Percentiles rank a stretch among this genome's conserved stretches.
Evolutionary conservation across 352 stramenopile species (phyloP).

Genomic region (Globisporangium polare): DNA sequence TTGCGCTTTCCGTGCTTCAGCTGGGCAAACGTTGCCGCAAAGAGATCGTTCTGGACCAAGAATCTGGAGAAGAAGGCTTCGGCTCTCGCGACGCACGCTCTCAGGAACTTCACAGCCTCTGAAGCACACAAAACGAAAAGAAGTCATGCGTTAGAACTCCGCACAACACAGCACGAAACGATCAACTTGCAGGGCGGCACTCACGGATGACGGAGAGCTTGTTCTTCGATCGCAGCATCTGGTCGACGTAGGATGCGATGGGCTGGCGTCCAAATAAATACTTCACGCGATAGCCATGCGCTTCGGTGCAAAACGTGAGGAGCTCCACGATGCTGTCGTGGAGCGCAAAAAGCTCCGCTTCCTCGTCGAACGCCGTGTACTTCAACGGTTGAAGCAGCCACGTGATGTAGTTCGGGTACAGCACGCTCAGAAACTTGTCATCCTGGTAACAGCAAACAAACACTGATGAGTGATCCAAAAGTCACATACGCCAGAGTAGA

Average conservation of each 20-base stretch:
- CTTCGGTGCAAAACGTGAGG: conserved; percentile 82
- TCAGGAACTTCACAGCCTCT: conserved; percentile 81
- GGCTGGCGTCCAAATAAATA: conserved; percentile 82
- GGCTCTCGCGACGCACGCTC: conserved; percentile 60
- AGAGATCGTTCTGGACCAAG: conserved; percentile 73
- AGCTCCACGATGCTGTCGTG: conserved; percentile 84
- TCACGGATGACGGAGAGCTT: conserved; percentile 83
- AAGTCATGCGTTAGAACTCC: not conserved
- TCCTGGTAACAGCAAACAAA: conserved; percentile 31
- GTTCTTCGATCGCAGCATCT: conserved; percentile 79
- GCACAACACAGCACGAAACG: not conserved
- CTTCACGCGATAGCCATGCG: conserved; percentile 83
- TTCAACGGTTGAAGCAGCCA: conserved; percentile 83
- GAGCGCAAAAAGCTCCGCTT: conserved; percentile 58
- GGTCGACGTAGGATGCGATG: conserved; percentile 63
- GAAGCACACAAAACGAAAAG: not conserved
- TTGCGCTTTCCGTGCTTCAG: conserved; percentile 50
- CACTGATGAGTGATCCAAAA: not conserved
- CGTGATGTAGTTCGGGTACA: conserved; percentile 87
- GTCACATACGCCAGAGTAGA: not conserved
- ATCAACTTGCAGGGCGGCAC: conserved; percentile 13
- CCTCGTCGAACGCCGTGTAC: conserved; percentile 41
- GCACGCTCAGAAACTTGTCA: conserved; percentile 84
- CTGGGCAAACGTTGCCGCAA: conserved; percentile 50
- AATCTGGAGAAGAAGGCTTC: conserved; percentile 84